These are phyloP conservation scores for Penicillium glabrum DNA, from an alignment of 2,329 filamentous ascomycete species.

Conservation along the genomic window DNA sequence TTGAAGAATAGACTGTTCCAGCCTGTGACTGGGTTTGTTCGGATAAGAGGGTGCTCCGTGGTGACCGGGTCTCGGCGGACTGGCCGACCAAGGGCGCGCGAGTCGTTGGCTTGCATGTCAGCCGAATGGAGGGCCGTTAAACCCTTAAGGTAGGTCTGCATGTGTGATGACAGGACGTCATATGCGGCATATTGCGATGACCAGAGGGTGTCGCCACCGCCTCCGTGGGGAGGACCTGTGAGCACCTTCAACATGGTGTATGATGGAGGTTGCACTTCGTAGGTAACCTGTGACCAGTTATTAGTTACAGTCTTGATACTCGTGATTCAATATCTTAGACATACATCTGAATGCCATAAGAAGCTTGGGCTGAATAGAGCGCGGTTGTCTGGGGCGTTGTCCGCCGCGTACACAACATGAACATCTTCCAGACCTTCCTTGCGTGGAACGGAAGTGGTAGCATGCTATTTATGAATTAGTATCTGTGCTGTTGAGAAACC, in stretches of 20 bases:
- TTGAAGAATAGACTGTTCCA: conserved; percentile 64
- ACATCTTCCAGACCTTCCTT: conserved; percentile 55
- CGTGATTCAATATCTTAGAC: conserved; percentile 9
- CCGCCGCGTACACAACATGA: conserved; percentile 57
- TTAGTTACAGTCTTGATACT: not conserved
- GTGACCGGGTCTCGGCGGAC: conserved; percentile 55
- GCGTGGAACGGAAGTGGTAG: conserved; percentile 54
- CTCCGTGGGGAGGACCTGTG: conserved; percentile 54
- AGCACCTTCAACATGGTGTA: conserved; percentile 59
- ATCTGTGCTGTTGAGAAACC: not conserved
- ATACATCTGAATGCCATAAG: conserved; percentile 56
- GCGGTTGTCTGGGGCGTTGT: conserved; percentile 54
- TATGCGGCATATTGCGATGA: conserved; percentile 60
- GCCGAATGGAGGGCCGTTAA: conserved; percentile 58
- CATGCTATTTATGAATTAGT: conserved; percentile 37
- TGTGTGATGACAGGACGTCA: conserved; percentile 54
- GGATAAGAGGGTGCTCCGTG: conserved; percentile 58
- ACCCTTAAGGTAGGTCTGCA: conserved; percentile 60
- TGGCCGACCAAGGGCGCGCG: conserved; percentile 50
- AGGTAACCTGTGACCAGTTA: conserved; percentile 47
- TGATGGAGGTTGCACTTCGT: conserved; percentile 58
- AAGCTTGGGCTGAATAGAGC: conserved; percentile 57
- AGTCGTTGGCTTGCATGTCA: conserved; percentile 54
- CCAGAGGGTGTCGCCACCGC: conserved; percentile 59
- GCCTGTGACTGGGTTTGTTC: conserved; percentile 61